Conservation (phyloP, 805 yeast species). For the Metschnikowia dekortorum region DNA sequence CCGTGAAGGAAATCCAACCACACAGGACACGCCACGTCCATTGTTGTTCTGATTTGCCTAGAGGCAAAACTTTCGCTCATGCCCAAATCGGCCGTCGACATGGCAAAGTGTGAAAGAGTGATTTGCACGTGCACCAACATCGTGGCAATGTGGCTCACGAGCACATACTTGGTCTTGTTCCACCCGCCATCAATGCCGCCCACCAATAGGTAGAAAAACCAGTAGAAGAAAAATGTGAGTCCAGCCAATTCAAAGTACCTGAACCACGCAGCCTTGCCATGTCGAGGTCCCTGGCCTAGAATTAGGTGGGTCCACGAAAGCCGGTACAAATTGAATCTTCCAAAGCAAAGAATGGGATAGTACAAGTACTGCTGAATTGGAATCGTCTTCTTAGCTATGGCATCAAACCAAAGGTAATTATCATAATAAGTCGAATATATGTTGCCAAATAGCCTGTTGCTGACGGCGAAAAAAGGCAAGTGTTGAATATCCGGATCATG, state of each 20-base stretch:
- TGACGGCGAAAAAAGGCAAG: constrained; percentile 85
- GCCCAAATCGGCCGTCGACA: constrained; percentile 88
- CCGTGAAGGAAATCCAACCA: constrained; percentile 93
- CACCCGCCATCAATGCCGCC: constrained; percentile 49
- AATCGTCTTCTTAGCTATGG: constrained; percentile 52
- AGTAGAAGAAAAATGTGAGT: constrained; percentile 61
- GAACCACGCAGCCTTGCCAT: constrained; percentile 84
- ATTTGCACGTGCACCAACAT: constrained; percentile 95
- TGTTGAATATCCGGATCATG: constrained; percentile 96
- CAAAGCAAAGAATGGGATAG: constrained; percentile 77
- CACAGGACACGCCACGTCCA: constrained; percentile 92
- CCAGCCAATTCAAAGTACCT: constrained; percentile 76
- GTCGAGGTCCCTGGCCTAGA: constrained; percentile 71
- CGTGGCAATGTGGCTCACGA: constrained; percentile 75
- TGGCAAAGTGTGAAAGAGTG: constrained; percentile 85
- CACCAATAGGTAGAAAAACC: constrained; percentile 73
- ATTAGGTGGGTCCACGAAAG: constrained; percentile 75
- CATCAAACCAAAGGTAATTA: constrained; percentile 61
- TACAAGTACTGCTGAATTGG: constrained; percentile 65
- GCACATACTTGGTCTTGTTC: constrained; percentile 53
- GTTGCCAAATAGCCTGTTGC: constrained; percentile 60
- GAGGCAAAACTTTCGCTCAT: constrained; percentile 72
- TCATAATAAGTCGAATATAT: constrained; percentile 82
- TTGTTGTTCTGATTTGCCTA: constrained; percentile 82
- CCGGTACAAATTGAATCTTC: constrained; percentile 79